phyloP scores from a whole-genome alignment of 2,329 filamentous ascomycete genomes.

The Teratosphaeria epicoccoides region DNA sequence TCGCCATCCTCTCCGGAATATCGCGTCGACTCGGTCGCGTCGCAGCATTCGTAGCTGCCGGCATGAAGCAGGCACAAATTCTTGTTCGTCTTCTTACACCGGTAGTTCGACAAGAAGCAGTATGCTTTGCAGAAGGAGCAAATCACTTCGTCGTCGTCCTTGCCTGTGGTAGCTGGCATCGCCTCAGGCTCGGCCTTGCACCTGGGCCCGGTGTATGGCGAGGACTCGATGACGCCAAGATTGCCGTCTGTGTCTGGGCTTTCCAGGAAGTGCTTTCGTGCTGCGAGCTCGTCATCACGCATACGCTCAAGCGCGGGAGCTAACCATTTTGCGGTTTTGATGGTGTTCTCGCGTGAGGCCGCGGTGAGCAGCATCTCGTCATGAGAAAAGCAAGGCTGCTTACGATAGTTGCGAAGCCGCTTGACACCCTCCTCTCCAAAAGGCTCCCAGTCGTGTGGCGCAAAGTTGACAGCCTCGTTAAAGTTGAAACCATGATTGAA shows the following conservation, averaged over 20 bases:
- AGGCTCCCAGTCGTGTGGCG: slow-evolving; percentile 88
- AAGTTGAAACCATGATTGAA: slow-evolving; percentile 99
- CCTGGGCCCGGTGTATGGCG: slow-evolving; percentile 22
- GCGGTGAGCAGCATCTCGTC: slow-evolving; percentile 90
- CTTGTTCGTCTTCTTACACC: slow-evolving; percentile 71
- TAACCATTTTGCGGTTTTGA: slow-evolving; percentile 91
- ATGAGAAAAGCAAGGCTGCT: slow-evolving; percentile 94
- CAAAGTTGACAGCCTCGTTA: slow-evolving; percentile 98
- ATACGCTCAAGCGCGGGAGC: slow-evolving; percentile 76
- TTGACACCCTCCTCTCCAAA: slow-evolving; percentile 80
- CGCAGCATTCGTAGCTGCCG: slow-evolving; percentile 71
- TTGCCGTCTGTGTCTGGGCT: slow-evolving; percentile 31
- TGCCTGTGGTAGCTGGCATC: slow-evolving; percentile 52
- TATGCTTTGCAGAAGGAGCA: slow-evolving; percentile 89
- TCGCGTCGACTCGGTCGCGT: slow-evolving; percentile 54
- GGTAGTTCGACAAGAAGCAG: slow-evolving; percentile 81
- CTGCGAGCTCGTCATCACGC: slow-evolving; percentile 57
- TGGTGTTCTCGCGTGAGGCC: slow-evolving; percentile 64
- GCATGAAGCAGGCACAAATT: slow-evolving; percentile 74
- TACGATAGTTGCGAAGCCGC: slow-evolving; percentile 72
- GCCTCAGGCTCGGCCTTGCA: slow-evolving; percentile 46
- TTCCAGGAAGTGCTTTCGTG: slow-evolving; percentile 57
- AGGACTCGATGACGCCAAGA: slow-evolving; percentile 32
- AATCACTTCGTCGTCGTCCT: slow-evolving; percentile 79
- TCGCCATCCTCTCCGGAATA: slow-evolving; percentile 44